Conservation (phyloP, 352 stramenopile genomes). For the Pythium aristosporum region DNA sequence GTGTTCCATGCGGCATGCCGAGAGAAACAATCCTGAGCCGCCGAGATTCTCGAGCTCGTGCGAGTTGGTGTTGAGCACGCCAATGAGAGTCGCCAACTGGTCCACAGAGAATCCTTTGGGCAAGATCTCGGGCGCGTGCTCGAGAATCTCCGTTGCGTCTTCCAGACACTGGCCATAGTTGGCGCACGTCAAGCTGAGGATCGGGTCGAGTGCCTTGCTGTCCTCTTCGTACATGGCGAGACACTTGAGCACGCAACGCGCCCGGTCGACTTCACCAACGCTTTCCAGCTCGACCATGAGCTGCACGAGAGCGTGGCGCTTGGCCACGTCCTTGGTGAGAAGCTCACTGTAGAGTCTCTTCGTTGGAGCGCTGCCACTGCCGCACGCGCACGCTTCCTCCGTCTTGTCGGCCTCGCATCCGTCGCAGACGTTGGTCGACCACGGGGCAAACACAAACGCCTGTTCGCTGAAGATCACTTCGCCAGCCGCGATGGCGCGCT, state of each 20-base stretch:
- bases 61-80: constrained; percentile 73
- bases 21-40: constrained; percentile 70
- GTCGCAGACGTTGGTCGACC: constrained; percentile 64
- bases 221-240: constrained; percentile 58
- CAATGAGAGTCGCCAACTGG: constrained; percentile 64
- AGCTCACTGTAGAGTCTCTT: constrained; percentile 43
- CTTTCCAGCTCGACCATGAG: constrained; percentile 52
- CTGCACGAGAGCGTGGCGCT: constrained; percentile 52
- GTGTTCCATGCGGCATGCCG: constrained; percentile 74
- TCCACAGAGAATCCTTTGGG: constrained; percentile 50
- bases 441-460: constrained; percentile 69
- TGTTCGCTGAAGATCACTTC: constrained; percentile 77
- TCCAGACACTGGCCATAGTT: constrained; percentile 43
- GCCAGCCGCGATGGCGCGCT: constrained; percentile 51
- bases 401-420: constrained; percentile 46
- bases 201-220: constrained; percentile 39
- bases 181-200: constrained; percentile 46
- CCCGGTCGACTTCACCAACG: constrained; percentile 70
- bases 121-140: constrained; percentile 50
- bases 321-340: constrained; percentile 42
- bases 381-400: constrained; percentile 31
- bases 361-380: constrained; percentile 18
- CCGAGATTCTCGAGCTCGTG: constrained; percentile 74
- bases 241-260: constrained; percentile 68
- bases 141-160: constrained; percentile 44